Percentiles rank a stretch among this genome's conserved stretches.
Conservation (phyloP, 768 basidiomycete genomes). For the Paxillus rubicundulus region DNA sequence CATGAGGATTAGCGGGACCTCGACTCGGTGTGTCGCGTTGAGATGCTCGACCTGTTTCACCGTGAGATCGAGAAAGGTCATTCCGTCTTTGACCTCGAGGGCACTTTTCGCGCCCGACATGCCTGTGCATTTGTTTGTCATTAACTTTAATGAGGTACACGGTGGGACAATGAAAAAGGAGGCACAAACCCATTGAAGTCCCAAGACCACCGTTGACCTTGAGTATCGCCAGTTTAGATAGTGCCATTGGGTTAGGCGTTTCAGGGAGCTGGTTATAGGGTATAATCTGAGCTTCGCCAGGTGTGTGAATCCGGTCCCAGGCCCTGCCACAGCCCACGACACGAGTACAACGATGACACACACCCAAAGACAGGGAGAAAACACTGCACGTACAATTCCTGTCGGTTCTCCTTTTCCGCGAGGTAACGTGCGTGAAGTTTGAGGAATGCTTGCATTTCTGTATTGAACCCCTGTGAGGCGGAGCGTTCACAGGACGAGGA, state of each 20-base stretch:
- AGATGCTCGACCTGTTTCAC: conserved; percentile 96
- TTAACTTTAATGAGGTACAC: neutral
- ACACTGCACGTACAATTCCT: conserved; percentile 67
- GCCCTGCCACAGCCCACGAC: conserved; percentile 46
- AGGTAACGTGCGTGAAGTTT: conserved; percentile 95
- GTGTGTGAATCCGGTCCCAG: conserved; percentile 88
- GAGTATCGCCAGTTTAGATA: conserved; percentile 93
- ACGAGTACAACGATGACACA: conserved; percentile 6
- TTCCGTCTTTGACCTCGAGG: conserved; percentile 94
- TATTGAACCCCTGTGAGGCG: conserved; percentile 64
- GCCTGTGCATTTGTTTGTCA: conserved; percentile 39
- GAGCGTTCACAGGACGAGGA: conserved; percentile 9
- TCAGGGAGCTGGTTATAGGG: conserved; percentile 73
- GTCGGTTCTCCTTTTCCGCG: conserved; percentile 79
- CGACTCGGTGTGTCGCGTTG: conserved; percentile 77
- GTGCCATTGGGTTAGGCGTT: conserved; percentile 55
- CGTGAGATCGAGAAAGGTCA: conserved; percentile 95
- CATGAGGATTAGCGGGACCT: conserved; percentile 98
- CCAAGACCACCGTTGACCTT: conserved; percentile 95
- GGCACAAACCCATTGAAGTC: conserved; percentile 76
- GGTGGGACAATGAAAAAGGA: neutral
- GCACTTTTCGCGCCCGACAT: conserved; percentile 89
- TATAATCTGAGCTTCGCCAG: conserved; percentile 81
- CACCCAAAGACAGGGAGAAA: conserved; percentile 7
- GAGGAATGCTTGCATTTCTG: conserved; percentile 96